phyloP scores from a whole-genome alignment of 805 yeast genomes.

The Starmera dryadoides region DNA sequence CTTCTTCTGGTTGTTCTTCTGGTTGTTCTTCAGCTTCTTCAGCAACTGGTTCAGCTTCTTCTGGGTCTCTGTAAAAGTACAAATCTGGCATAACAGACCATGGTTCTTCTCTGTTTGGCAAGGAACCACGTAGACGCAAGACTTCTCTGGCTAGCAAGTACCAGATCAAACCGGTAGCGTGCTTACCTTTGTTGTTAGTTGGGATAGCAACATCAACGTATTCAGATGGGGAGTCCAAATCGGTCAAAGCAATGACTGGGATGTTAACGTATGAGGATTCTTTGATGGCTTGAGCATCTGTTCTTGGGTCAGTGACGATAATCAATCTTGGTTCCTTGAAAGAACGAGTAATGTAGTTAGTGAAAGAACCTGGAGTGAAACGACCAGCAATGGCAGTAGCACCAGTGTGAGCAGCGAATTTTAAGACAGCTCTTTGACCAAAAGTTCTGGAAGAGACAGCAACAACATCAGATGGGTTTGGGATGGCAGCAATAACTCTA shows the following conservation, averaged over 20 bases:
- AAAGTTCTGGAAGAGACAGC: slow-evolving; percentile 98
- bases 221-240: slow-evolving; percentile 98
- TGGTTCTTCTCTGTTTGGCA: slow-evolving; percentile 92
- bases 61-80: slow-evolving; percentile 99
- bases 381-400: slow-evolving; percentile 99
- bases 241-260: slow-evolving; percentile 98
- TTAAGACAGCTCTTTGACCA: slow-evolving; percentile 99
- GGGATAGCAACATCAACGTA: slow-evolving; percentile 99
- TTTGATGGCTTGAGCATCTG: slow-evolving; percentile 99
- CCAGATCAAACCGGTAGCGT: slow-evolving; percentile 99
- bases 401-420: slow-evolving; percentile 99
- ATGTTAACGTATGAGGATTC: slow-evolving; percentile 99
- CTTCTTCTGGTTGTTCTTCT: slow-evolving; percentile 60
- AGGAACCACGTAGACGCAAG: slow-evolving; percentile 95
- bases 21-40: slow-evolving; percentile 48
- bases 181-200: slow-evolving; percentile 99
- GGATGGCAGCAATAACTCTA: slow-evolving; percentile 98
- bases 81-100: slow-evolving; percentile 99
- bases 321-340: slow-evolving; percentile 99
- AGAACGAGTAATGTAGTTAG: slow-evolving; percentile 99
- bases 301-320: slow-evolving; percentile 99
- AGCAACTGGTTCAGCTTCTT: slow-evolving; percentile 84
- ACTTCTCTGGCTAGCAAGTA: slow-evolving; percentile 99
- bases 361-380: slow-evolving; percentile 99
- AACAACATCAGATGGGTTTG: slow-evolving; percentile 97